Evolutionary conservation across 257 asterid genomes (phyloP).

Genomic region (Agastache rugosa): DNA sequence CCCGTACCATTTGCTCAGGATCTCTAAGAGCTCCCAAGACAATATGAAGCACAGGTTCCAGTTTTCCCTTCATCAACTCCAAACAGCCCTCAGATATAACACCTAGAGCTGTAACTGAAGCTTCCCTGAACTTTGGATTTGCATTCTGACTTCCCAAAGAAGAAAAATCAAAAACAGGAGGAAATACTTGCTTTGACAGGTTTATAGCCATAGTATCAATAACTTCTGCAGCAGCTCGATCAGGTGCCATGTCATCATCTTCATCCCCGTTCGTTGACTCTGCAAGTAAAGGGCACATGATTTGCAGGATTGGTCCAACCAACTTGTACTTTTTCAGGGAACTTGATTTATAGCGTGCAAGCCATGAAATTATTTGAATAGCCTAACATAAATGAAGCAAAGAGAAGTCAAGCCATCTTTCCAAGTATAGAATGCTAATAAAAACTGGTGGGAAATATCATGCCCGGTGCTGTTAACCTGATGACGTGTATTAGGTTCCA

Average conservation of each 20-base stretch:
- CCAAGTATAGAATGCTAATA: conserved; percentile 16
- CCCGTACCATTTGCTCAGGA: conserved; percentile 99
- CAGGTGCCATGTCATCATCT: conserved; percentile 96
- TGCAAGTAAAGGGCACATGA: conserved; percentile 92
- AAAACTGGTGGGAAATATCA: conserved; percentile 15
- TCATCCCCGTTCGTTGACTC: conserved; percentile 78
- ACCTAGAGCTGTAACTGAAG: conserved; percentile 95
- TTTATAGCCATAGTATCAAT: conserved; percentile 95
- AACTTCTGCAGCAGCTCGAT: conserved; percentile 98
- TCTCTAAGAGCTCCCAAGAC: conserved; percentile 90
- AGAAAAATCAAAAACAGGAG: conserved; percentile 95
- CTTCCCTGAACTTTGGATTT: conserved; percentile 97
- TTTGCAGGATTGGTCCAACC: conserved; percentile 91
- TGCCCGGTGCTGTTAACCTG: conserved; percentile 61
- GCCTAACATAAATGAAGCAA: conserved; percentile 61
- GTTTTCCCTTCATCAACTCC: conserved; percentile 83
- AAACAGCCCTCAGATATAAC: conserved; percentile 94
- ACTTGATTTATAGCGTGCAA: conserved; percentile 80
- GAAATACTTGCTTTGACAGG: conserved; percentile 85
- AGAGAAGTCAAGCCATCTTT: conserved; percentile 27
- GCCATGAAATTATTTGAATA: conserved; percentile 99
- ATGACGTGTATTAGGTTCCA: conserved; percentile 89
- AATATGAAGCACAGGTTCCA: conserved; percentile 80
- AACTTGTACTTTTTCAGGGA: conserved; percentile 97
- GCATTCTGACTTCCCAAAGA: conserved; percentile 81